These are phyloP conservation scores for Brassica hybrid DNA, from an alignment of 441 rosid species.

Conservation along the genomic window DNA sequence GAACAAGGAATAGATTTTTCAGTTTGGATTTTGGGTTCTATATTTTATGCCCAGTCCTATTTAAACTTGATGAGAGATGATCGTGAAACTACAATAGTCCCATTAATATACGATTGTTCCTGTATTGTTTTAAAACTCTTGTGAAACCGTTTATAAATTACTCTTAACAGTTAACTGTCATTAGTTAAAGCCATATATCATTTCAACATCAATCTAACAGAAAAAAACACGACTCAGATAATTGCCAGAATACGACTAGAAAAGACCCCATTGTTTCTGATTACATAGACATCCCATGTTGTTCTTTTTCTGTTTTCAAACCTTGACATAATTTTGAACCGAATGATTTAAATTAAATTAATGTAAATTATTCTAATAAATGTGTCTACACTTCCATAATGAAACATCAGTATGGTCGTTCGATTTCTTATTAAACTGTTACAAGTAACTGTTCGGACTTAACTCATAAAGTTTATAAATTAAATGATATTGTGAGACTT, in stretches of 20 bases:
- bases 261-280: slow-evolving; percentile 38
- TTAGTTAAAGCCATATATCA: neutral
- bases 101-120: neutral
- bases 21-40: too few species aligned
- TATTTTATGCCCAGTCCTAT: too few species aligned
- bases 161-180: slow-evolving; percentile 4
- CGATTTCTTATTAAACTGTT: neutral
- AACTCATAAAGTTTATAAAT: neutral
- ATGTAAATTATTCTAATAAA: neutral
- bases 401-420: neutral
- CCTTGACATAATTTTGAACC: neutral
- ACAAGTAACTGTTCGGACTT: neutral
- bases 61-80: slow-evolving; percentile 23
- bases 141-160: slow-evolving; percentile 9
- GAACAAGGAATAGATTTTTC: too few species aligned
- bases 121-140: slow-evolving; percentile 14
- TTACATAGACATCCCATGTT: slow-evolving; percentile 40
- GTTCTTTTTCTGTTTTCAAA: slow-evolving; percentile 1
- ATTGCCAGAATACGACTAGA: slow-evolving; percentile 20
- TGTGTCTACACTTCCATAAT: neutral
- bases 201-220: slow-evolving; percentile 29
- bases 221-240: slow-evolving; percentile 2
- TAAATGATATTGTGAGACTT: neutral
- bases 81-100: slow-evolving; percentile 3
- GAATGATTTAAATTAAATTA: neutral